Base-by-base conservation (phyloP, 305 asterid species). In the Coffea humblotiana region DNA sequence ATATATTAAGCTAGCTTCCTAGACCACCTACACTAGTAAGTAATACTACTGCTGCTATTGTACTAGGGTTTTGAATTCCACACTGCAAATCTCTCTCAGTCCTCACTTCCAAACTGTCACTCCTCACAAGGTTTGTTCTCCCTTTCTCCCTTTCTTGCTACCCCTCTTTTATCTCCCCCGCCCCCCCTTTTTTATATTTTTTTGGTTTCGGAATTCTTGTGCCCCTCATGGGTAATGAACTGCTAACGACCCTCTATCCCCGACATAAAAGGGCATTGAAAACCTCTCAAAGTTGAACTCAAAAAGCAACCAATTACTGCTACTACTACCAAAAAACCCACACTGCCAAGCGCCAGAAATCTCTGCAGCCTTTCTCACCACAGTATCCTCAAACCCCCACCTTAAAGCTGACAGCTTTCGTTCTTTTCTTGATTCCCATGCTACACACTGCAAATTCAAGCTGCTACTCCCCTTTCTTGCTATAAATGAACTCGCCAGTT, bases 331-430 rank as follows among this genome's bases (percentile, higher is more conserved):
- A 47, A 23, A 60, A 61, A 3, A 45, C 79, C 67, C 77, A 63
- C 35, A 48, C 45, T 71, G 48, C 71, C 71, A 79, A 86, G 81
- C 82, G 88, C 82, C 84, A 75, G 78, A 82, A 25, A 91, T 86
- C 81, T 91, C 88, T 83, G 84, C 90, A 87, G 91, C 90, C 83
- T 89, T 87, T 86, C 87, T 79, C 43, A 37, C 43, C 43, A 3
- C 43, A 37, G 5, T 37, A 37, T 37, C 43, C 43, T 37, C 43
- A 37, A 37, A 3, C 43, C 5, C 43, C 77, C 87, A 78, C 82
- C 88, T 86, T 76, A 87, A 85, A 87, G 91, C 92, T 85, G 90
- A 89, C 90, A 89, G 89, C 88, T 87, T 86, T 83, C 78, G 72
- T 71, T 49, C 65, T 16, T 79, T 60, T 71, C 77, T 71, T 79